A percentile compares a stretch with the other conserved stretches of the same genome.
These are phyloP conservation scores for Diplogelasinospora grovesii DNA, from an alignment of 495 filamentous ascomycete genomes.

Conservation along the genomic window DNA sequence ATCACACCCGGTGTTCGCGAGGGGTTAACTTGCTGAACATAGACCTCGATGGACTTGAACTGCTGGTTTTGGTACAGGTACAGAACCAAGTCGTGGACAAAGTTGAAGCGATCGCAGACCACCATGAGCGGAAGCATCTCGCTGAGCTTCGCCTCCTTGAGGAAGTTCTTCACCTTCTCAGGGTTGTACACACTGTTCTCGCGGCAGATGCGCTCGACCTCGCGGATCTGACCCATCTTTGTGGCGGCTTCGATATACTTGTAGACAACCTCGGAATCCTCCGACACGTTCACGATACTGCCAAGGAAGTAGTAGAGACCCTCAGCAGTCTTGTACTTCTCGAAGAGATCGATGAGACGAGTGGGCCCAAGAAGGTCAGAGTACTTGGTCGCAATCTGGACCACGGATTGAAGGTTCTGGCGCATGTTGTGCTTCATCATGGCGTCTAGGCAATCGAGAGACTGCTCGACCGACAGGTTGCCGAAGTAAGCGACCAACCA, in stretches of 20 bases:
- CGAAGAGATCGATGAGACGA: constrained; percentile 84
- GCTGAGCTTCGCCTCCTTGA: constrained; percentile 88
- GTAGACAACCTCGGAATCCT: constrained; percentile 94
- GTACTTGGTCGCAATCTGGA: constrained; percentile 94
- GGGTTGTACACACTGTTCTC: constrained; percentile 91
- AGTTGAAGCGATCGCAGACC: constrained; percentile 97
- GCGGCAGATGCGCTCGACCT: constrained; percentile 95
- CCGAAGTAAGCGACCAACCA: constrained; percentile 93
- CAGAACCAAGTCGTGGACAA: constrained; percentile 92
- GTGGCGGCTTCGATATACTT: constrained; percentile 99
- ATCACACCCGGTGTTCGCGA: constrained; percentile 89
- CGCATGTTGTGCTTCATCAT: constrained; percentile 96
- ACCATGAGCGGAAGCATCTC: constrained; percentile 97
- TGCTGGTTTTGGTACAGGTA: constrained; percentile 99
- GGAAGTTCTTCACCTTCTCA: constrained; percentile 98
- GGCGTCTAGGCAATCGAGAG: constrained; percentile 85
- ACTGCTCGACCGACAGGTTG: constrained; percentile 87
- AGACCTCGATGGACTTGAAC: constrained; percentile 98
- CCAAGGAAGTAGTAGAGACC: constrained; percentile 97
- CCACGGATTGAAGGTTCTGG: constrained; percentile 88
- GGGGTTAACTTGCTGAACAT: constrained; percentile 98
- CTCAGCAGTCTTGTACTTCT: constrained; percentile 94
- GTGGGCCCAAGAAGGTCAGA: constrained; percentile 92
- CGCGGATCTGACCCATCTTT: constrained; percentile 80
- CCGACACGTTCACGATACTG: constrained; percentile 93